Evolutionary conservation across 768 basidiomycete genomes (phyloP), one percentile per base, ranked within the genome.

Genomic region (Grammothele lineata): DNA sequence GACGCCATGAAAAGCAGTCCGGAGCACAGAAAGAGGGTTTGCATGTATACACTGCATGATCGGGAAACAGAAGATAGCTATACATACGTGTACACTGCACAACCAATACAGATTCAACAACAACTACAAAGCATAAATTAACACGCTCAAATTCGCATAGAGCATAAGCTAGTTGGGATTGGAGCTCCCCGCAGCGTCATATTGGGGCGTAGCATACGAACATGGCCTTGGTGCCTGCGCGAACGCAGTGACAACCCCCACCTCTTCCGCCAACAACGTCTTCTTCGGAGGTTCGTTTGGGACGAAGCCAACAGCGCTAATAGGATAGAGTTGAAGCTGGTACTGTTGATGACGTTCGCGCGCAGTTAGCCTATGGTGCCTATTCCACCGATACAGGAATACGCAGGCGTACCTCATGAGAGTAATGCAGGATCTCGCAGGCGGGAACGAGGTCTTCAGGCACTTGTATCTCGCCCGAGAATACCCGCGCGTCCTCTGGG

Each of bases 1-100:
- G 1, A 54, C 54, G n/a, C 58, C 55, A 19, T 62, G 37, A 52
- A 30, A n/a, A n/a, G n/a, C n/a, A n/a, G n/a, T n/a, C n/a, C n/a
- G n/a, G n/a, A n/a, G n/a, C n/a, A n/a, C n/a, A n/a, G n/a, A n/a
- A n/a, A n/a, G n/a, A n/a, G n/a, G n/a, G n/a, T n/a, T n/a, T n/a
- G n/a, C n/a, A n/a, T n/a, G n/a, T n/a, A n/a, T n/a, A n/a, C n/a
- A n/a, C n/a, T n/a, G n/a, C n/a, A n/a, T n/a, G n/a, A n/a, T n/a
- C n/a, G n/a, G n/a, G n/a, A n/a, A n/a, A n/a, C n/a, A n/a, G n/a
- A n/a, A n/a, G n/a, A n/a, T n/a, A n/a, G n/a, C n/a, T n/a, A n/a
- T n/a, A n/a, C n/a, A n/a, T n/a, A n/a, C n/a, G n/a, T n/a, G n/a
- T n/a, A n/a, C n/a, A n/a, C n/a, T n/a, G n/a, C n/a, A n/a, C n/a